phyloP scores from a whole-genome alignment of 1,284 basidiomycete genomes.

The Entoloma clypeatum region DNA sequence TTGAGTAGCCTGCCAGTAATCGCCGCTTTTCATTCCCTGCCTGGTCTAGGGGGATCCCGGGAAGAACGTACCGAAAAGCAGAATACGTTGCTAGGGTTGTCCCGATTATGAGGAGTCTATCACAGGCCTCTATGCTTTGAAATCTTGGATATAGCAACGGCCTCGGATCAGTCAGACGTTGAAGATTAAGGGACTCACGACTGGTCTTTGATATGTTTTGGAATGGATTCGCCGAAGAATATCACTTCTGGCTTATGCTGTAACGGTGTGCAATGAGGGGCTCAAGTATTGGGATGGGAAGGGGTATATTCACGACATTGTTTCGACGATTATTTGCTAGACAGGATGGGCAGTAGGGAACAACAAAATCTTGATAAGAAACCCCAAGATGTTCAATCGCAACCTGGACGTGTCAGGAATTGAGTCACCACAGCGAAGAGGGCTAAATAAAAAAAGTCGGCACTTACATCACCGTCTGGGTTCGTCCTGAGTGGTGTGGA shows the following conservation, averaged over 20 bases:
- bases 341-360: slow-evolving; percentile 74
- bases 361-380: slow-evolving; percentile 71
- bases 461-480: slow-evolving; percentile 86
- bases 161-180: neutral
- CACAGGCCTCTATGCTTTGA: slow-evolving; percentile 54
- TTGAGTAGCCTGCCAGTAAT: slow-evolving; percentile 62
- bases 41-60: neutral
- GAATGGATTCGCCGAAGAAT: slow-evolving; percentile 88
- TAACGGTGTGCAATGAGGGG: neutral
- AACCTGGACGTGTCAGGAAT: slow-evolving; percentile 44
- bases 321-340: slow-evolving; percentile 49
- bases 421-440: neutral
- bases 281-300: slow-evolving; percentile 3
- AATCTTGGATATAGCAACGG: slow-evolving; percentile 41
- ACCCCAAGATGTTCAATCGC: slow-evolving; percentile 69
- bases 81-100: slow-evolving; percentile 92
- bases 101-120: slow-evolving; percentile 76
- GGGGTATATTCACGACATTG: slow-evolving; percentile 42
- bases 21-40: neutral
- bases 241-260: slow-evolving; percentile 82
- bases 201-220: slow-evolving; percentile 53
- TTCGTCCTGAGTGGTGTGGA: slow-evolving; percentile 74
- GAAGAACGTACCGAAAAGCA: slow-evolving; percentile 64
- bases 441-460: neutral
- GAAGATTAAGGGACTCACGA: slow-evolving; percentile 51